Conservation (phyloP, 306 rosid genomes). For the Ammopiptanthus mongolicus region DNA sequence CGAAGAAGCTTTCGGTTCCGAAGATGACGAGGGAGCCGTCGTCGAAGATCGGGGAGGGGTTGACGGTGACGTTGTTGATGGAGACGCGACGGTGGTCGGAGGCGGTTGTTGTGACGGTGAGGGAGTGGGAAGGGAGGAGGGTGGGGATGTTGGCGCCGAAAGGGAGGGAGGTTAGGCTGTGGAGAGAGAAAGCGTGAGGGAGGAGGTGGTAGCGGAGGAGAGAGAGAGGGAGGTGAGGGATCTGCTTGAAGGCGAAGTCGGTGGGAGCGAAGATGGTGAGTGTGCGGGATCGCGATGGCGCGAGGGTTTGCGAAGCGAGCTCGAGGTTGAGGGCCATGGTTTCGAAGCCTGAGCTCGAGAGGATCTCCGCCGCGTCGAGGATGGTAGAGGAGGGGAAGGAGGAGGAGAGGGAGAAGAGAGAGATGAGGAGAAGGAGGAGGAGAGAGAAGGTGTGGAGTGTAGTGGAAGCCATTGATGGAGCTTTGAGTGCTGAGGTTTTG, state of each 20-base stretch:
- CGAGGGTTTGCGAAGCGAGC: constrained; percentile 40
- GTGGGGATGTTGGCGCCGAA: constrained; percentile 53
- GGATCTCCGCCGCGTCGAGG: constrained; percentile 51
- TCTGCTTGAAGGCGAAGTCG: constrained; percentile 28
- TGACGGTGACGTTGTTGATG: constrained; percentile 48
- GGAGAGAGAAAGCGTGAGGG: constrained; percentile 40
- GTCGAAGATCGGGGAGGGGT: constrained; percentile 31
- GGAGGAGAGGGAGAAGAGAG: constrained; percentile 17
- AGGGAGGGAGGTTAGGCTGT: constrained; percentile 49
- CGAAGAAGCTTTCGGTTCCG: constrained; percentile 31
- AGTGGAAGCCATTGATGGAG: constrained; percentile 38
- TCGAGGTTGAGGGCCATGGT: constrained; percentile 54
- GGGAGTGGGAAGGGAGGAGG: constrained; percentile 31
- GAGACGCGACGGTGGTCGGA: constrained; percentile 17
- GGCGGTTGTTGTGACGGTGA: constrained; percentile 28
- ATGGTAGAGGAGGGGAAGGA: constrained; percentile 31
- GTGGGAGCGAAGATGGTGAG: constrained; percentile 51
- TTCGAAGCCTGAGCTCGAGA: constrained; percentile 43
- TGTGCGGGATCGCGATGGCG: constrained; percentile 2
- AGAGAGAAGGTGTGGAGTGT: constrained; percentile 10
- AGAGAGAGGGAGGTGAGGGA: constrained; percentile 30
- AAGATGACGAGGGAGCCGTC: constrained; percentile 44
- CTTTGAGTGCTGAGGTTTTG: neutral
- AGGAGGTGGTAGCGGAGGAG: constrained; percentile 59
- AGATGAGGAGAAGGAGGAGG: constrained; percentile 7